Base-by-base conservation (phyloP, 805 yeast species). In the Sungouiella thailandica region DNA sequence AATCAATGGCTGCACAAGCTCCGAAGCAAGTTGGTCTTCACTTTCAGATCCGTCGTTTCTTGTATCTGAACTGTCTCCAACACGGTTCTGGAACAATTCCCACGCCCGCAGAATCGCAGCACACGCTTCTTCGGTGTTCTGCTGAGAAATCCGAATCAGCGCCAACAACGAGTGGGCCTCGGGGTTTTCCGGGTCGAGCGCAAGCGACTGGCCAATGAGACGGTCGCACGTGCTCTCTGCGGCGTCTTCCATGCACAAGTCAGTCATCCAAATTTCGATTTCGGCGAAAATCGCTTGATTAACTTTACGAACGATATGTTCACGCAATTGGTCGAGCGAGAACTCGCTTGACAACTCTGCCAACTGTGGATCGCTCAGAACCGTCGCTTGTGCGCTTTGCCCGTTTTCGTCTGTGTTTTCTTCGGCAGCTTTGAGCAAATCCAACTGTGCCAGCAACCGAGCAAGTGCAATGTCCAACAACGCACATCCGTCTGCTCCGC, bases 211-310 rank as follows among this genome's bases (percentile, higher is more conserved):
- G 8, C 72, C 58, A 35, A 89, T 80, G 44, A 85, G 67, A 35
- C 68, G 68, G 47, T 88, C 83, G 61, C 97, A 93, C 55, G 77
- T 72, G 7, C 56, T 15, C 59, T 93, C 97, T 2, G 97, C 97
- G 45, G 81, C 79, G 3, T 78, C 78, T 50, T 86, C 95, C 96
- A 89, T 87, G 65, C 97, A 89, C 43, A 89, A 65, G 64, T 90
- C 97, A 1, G 97, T 90, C 97, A 88, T 86, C 96, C 96, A 89
- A 37, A 86, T 83, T 59, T 90, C 98, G 50, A 93, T 83, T 64
- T 82, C 73, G 5, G 96, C 80, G 46, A 90, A 79, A 17, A 86
- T 64, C 0, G 90, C 96, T 52, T 80, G 83, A 43, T 82, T 77
- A 30, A 86, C 53, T 53, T 83, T 84, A 42, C 73, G 74, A 13